phyloP scores from a whole-genome alignment of 805 yeast genomes.

The Candida nonsorbophila region DNA sequence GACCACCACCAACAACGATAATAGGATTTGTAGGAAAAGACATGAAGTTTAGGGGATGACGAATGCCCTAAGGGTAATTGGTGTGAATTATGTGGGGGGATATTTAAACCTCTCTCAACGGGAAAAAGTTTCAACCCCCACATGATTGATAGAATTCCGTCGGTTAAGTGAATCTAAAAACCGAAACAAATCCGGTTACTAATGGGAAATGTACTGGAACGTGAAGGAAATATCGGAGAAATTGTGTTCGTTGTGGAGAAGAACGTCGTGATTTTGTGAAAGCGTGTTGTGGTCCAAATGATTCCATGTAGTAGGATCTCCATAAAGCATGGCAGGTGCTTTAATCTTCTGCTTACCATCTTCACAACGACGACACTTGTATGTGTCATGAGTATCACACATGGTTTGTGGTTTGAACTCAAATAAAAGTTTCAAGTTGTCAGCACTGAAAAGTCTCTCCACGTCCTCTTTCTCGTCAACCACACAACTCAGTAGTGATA shows the following conservation, averaged over 20 bases:
- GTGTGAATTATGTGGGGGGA: too few relatives aligned
- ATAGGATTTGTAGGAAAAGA: constrained; percentile 38
- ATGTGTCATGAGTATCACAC: constrained; percentile 92
- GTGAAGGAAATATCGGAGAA: constrained; percentile 74
- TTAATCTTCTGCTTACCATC: constrained; percentile 50
- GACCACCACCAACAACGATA: constrained; percentile 60
- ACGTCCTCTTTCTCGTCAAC: constrained; percentile 96
- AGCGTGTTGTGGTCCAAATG: constrained; percentile 68
- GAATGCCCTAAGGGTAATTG: too few relatives aligned
- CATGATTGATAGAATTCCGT: too few relatives aligned
- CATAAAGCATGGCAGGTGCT: constrained; percentile 88
- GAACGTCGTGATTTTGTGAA: constrained; percentile 63
- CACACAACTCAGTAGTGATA: constrained; percentile 89
- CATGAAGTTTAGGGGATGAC: too few relatives aligned
- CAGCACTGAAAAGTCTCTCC: constrained; percentile 84
- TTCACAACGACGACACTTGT: constrained; percentile 76
- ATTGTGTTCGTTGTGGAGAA: constrained; percentile 68
- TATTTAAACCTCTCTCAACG: too few relatives aligned
- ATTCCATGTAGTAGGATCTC: constrained; percentile 98
- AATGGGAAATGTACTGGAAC: constrained; percentile 90
- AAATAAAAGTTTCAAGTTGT: constrained; percentile 71
- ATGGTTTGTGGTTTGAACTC: constrained; percentile 58
- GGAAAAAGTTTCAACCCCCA: too few relatives aligned
- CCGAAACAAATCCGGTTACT: too few relatives aligned
- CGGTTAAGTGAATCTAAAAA: too few relatives aligned